Evolutionary conservation across 768 basidiomycete species (phyloP), one percentile per base, ranked within the genome.

Genomic region (Mycena crocata): DNA sequence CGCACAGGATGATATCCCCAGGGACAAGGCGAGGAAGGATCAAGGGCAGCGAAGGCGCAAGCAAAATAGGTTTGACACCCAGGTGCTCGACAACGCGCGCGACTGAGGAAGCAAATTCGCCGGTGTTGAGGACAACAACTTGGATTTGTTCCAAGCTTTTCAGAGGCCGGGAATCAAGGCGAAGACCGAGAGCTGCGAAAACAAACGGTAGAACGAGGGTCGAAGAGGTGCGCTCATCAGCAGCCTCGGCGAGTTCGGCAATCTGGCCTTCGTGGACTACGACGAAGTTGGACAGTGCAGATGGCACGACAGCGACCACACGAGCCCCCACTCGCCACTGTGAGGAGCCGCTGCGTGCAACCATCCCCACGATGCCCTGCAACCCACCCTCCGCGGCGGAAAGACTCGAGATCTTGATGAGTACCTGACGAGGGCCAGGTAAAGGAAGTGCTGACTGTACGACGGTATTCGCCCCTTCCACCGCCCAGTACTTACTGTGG

Each of bases 211-310:
- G 30, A 5, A 40, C 23, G 24, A 59, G 5, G 31, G 4, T 44
- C 15, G 56, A 3, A 5, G 30, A 12, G 31, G 10, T 35, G 4
- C 12, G 26, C 26, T 42, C 40, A 19, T 57, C 56, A n/a, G 31
- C 40, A 6, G 40, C 31, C 26, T 35, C 15, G 17, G 40, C 40
- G 23, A 57, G 21, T 12, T 44, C 56, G 13, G 30, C 10, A 30
- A 57, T 45, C 56, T 57, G 42, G n/a, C 42, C 56, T 31, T 57
- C 56, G 15, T 32, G 42, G 10, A 57, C 30, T 9, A 57, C 8
- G 5, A 45, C 17, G 12, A 40, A 26, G 23, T 42, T 66, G 15
- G 48, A 60, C 57, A 46, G 42, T 7, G 45, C 57, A 26, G 23
- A 23, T 14, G 31, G 14, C 6, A 39, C 32, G 37, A 58, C 44